Evolutionary conservation across 2,329 filamentous ascomycete species (phyloP), one percentile per base, ranked within the genome.

Genomic region (Thelonectria discophora): DNA sequence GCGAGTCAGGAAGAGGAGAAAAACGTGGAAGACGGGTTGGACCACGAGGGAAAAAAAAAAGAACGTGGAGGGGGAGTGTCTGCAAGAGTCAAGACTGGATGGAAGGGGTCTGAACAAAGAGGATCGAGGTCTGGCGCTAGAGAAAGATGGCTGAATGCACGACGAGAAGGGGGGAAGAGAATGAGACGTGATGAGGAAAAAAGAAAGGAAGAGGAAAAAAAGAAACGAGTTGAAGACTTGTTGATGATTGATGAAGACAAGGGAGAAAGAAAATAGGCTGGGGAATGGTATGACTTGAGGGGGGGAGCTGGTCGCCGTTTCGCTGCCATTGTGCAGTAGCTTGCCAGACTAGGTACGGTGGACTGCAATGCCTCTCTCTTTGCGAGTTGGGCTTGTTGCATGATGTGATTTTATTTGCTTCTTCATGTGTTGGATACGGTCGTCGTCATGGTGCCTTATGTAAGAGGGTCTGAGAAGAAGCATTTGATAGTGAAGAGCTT

Each of bases 11-110:
- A 42, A 20, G 11, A 46, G 59, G 65, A 40, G 17, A 53, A 49
- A 55, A 59, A 63, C 57, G 64, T 67, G 67, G 49, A 21, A 49
- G 46, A 51, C 61, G 62, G 50, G 64, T 65, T 64, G 51, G 55
- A 55, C 59, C 45, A 42, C 50, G 27, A 55, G 21, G 32, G 34
- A 32, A 21, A 15, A 15, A 18, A n/a, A n/a, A 40, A 5, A 13
- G 39, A n/a, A 49, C 17, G 46, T 50, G 27, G 27, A 24, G 52
- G 52, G 48, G 47, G 34, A 27, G 21, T 21, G n/a, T n/a, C n/a
- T n/a, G n/a, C n/a, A n/a, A n/a, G n/a, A n/a, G n/a, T n/a, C n/a
- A n/a, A n/a, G 42, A 18, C 13, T 7, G 40, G 10, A n/a, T 15
- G 40, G 3, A n/a, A 3, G 18, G 11, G 20, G 17, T 4, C 7